Evolutionary conservation across 495 filamentous ascomycete genomes (phyloP).

Genomic region (Lasiosphaeris hirsuta): DNA sequence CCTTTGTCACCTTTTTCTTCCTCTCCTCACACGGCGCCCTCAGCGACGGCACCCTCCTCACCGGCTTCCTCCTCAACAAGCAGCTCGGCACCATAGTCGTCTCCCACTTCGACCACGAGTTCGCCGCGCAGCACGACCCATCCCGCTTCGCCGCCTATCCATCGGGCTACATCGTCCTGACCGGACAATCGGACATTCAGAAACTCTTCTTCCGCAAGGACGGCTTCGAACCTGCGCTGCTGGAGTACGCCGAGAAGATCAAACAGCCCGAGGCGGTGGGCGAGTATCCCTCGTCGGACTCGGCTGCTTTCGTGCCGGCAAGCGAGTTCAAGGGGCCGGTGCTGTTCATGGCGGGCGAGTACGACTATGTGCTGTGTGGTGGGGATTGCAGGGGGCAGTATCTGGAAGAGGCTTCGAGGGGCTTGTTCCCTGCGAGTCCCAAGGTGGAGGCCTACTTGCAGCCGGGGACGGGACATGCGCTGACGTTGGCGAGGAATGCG

Average conservation of each 20-base stretch:
- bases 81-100: conserved; percentile 30
- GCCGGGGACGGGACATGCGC: conserved; percentile 11
- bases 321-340: conserved; percentile 43
- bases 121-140: conserved; percentile 43
- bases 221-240: conserved; percentile 10
- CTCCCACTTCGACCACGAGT: conserved; percentile 39
- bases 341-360: conserved; percentile 16
- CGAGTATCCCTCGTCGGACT: conserved; percentile 36
- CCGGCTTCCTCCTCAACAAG: conserved; percentile 48
- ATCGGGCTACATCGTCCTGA: conserved; percentile 47
- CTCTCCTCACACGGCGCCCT: conserved; percentile 45
- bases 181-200: conserved; percentile 21
- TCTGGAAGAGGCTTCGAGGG: not conserved
- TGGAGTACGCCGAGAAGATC: conserved; percentile 17
- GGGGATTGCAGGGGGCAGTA: conserved; percentile 9
- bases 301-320: conserved; percentile 14
- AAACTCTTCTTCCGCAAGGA: conserved; percentile 22
- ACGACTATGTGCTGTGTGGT: conserved; percentile 4
- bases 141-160: conserved; percentile 34
- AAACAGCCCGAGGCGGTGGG: conserved; percentile 47
- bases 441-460: conserved; percentile 7
- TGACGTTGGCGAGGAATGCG: conserved; percentile 9
- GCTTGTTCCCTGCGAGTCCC: conserved; percentile 3
- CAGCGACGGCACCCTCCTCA: conserved; percentile 52
- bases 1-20: conserved; percentile 38